These are phyloP conservation scores for Penicillium sp. DNA, from an alignment of 2,329 filamentous ascomycete species.

Conservation along the genomic window DNA sequence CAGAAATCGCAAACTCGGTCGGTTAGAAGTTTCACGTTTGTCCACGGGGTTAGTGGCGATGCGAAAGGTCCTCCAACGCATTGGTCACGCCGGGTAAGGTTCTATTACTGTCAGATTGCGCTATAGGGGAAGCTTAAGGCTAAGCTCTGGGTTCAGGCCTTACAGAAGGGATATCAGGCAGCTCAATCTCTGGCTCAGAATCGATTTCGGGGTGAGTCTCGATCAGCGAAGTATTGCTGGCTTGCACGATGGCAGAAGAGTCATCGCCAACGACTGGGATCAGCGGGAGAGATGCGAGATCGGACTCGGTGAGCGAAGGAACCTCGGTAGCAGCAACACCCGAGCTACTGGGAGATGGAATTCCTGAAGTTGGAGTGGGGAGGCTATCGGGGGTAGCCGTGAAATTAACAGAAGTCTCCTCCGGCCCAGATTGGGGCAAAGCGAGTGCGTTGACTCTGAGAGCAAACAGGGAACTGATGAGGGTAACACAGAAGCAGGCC, in stretches of 20 bases:
- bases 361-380: neutral
- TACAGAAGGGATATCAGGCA: neutral
- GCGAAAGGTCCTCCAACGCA: neutral
- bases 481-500: neutral
- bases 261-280: neutral
- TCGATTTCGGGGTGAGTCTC: neutral
- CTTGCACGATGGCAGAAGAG: neutral
- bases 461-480: neutral
- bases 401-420: neutral
- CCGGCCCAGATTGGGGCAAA: neutral
- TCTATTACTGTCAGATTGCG: neutral
- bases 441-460: neutral
- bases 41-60: neutral
- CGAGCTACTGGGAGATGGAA: neutral
- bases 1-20: neutral
- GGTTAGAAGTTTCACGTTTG: neutral
- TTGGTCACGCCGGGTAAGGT: neutral
- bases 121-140: too few species aligned
- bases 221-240: neutral
- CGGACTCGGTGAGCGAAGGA: neutral
- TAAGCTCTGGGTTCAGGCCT: too few species aligned
- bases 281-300: neutral
- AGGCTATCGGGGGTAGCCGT: neutral
- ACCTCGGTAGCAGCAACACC: neutral
- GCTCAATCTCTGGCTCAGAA: neutral